phyloP scores from a whole-genome alignment of 306 rosid genomes.

The Trichosanthes truncata region DNA sequence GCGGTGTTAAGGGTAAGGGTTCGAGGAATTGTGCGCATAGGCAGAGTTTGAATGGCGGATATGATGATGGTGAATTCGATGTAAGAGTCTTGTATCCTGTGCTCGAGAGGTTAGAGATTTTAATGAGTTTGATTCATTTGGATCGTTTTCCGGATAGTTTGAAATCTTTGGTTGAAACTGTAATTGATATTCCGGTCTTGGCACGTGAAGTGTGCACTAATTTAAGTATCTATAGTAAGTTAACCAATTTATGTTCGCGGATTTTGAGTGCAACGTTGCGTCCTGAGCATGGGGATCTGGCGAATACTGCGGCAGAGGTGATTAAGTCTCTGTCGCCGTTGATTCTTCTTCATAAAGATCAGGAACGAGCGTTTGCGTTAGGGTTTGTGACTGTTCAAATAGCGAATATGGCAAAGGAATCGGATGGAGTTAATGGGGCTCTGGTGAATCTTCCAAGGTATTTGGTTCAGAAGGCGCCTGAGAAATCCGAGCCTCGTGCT shows the following conservation, averaged over 20 bases:
- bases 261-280: slow-evolving; percentile 42
- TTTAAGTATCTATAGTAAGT: slow-evolving; percentile 23
- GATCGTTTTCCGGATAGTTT: slow-evolving; percentile 76
- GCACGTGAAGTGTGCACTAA: slow-evolving; percentile 32
- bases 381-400: slow-evolving; percentile 35
- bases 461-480: slow-evolving; percentile 63
- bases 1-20: slow-evolving; percentile 16
- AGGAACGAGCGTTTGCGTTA: slow-evolving; percentile 48
- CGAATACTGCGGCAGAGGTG: slow-evolving; percentile 55
- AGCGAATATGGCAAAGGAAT: slow-evolving; percentile 12
- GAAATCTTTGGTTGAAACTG: slow-evolving; percentile 58
- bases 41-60: slow-evolving; percentile 6
- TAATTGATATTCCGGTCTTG: slow-evolving; percentile 39
- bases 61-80: slow-evolving; percentile 22
- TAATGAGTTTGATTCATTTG: slow-evolving; percentile 55
- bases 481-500: slow-evolving; percentile 70
- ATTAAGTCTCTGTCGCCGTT: slow-evolving; percentile 43
- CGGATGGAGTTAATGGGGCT: slow-evolving; percentile 52
- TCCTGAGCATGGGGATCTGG: slow-evolving; percentile 58
- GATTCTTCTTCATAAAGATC: slow-evolving; percentile 52
- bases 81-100: slow-evolving; percentile 32
- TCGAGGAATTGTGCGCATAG: slow-evolving; percentile 9
- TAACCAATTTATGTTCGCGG: slow-evolving; percentile 35
- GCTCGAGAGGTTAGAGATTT: slow-evolving; percentile 47
- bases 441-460: slow-evolving; percentile 61